Evolutionary conservation across 805 yeast species (phyloP).

Genomic region (Lipomyces japonicus): DNA sequence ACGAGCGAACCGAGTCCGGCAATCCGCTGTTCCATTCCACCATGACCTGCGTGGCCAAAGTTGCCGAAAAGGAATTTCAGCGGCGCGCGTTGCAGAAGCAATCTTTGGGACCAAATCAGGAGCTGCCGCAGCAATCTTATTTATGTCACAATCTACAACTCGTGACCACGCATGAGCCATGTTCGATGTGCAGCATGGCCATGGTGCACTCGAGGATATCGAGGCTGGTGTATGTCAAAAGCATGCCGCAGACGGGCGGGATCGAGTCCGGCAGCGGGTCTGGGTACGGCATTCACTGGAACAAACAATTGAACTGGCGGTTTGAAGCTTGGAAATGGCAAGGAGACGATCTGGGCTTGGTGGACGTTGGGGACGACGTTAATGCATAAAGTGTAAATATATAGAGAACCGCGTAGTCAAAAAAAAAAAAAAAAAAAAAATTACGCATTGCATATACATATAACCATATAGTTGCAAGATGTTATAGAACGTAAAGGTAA

Average conservation of each 20-base stretch:
- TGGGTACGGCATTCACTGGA: slow-evolving; percentile 69
- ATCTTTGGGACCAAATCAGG: background rate
- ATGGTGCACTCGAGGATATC: slow-evolving; percentile 82
- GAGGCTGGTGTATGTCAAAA: slow-evolving; percentile 57
- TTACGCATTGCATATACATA: too few species aligned
- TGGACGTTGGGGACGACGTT: background rate
- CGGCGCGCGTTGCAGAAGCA: slow-evolving; percentile 37
- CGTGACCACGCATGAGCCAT: slow-evolving; percentile 91
- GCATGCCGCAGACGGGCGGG: slow-evolving; percentile 52
- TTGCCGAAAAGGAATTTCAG: slow-evolving; percentile 54
- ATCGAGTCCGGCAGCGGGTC: slow-evolving; percentile 56
- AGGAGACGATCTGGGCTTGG: slow-evolving; percentile 34
- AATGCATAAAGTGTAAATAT: slow-evolving; percentile 9
- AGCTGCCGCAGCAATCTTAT: slow-evolving; percentile 42
- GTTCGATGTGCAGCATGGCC: slow-evolving; percentile 97
- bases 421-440: too few species aligned
- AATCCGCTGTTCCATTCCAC: slow-evolving; percentile 70
- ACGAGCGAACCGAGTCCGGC: slow-evolving; percentile 39
- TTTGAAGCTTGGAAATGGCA: slow-evolving; percentile 79
- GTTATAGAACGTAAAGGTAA: background rate
- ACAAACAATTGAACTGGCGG: slow-evolving; percentile 76
- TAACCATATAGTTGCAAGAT: too few species aligned
- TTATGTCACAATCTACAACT: slow-evolving; percentile 74
- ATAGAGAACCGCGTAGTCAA: too few species aligned
- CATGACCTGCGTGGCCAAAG: slow-evolving; percentile 62